phyloP scores from a whole-genome alignment of 2,329 filamentous ascomycete genomes.

The Incumbomyces lentus region DNA sequence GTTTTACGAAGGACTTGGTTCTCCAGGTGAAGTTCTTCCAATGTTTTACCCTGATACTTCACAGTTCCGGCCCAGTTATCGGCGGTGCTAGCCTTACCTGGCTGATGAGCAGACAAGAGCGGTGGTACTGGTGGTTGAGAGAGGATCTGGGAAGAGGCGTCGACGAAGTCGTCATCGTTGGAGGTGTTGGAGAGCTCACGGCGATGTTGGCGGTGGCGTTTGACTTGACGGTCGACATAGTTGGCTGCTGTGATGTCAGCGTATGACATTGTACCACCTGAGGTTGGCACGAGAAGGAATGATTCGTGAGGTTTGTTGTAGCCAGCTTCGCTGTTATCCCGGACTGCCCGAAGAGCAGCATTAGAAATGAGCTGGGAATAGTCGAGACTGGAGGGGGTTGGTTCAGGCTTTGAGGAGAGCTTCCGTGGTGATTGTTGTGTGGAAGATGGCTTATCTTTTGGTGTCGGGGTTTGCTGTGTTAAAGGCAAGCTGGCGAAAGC shows the following conservation, averaged over 20 bases:
- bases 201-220: slow-evolving; percentile 24
- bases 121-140: slow-evolving; percentile 27
- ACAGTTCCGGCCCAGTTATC: slow-evolving; percentile 4
- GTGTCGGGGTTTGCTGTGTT: slow-evolving; percentile 19
- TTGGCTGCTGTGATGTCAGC: slow-evolving; percentile 62
- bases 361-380: slow-evolving; percentile 74
- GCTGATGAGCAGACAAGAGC: slow-evolving; percentile 7
- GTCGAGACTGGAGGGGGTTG: slow-evolving; percentile 45
- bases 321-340: slow-evolving; percentile 53
- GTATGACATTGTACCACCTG: slow-evolving; percentile 85
- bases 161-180: slow-evolving; percentile 73
- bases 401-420: not conserved
- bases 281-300: slow-evolving; percentile 90
- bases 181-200: slow-evolving; percentile 48
- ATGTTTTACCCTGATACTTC: slow-evolving; percentile 46
- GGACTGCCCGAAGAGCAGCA: slow-evolving; percentile 69
- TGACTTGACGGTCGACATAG: slow-evolving; percentile 35
- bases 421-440: slow-evolving; percentile 8
- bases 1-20: slow-evolving; percentile 77
- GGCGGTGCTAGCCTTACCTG: not conserved
- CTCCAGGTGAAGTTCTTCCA: slow-evolving; percentile 81
- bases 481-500: slow-evolving; percentile 89
- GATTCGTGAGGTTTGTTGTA: slow-evolving; percentile 57
- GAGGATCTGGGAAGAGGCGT: slow-evolving; percentile 58
- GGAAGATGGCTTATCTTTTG: slow-evolving; percentile 5